phyloP scores from a whole-genome alignment of 805 yeast genomes.

The Saccharomycopsis capsularis region DNA sequence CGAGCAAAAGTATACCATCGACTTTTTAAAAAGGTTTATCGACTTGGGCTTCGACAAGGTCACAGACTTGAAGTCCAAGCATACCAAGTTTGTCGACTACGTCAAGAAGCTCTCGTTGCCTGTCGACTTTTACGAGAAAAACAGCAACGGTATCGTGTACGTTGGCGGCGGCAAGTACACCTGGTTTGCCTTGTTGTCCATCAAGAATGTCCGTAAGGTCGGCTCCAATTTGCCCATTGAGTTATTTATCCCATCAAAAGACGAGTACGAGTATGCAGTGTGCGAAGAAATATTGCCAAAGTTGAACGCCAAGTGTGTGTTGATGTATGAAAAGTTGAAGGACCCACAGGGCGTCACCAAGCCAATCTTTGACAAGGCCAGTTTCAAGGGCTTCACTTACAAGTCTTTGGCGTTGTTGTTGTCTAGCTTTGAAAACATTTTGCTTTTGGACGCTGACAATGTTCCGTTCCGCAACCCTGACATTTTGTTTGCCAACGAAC shows the following conservation, averaged over 20 bases:
- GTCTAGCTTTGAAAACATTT: conserved; percentile 65
- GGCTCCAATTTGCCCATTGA: conserved; percentile 75
- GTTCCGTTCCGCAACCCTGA: conserved; percentile 62
- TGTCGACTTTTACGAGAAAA: conserved; percentile 32
- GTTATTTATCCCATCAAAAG: conserved; percentile 64
- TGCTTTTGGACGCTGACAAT: conserved; percentile 71
- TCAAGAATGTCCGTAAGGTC: conserved; percentile 55
- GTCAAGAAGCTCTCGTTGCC: conserved; percentile 12
- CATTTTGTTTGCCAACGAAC: conserved; percentile 38
- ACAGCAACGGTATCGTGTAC: conserved; percentile 49
- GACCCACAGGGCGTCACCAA: conserved; percentile 39
- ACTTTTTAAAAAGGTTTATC: conserved; percentile 9
- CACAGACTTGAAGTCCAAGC: conserved; percentile 10
- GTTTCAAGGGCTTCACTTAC: conserved; percentile 58
- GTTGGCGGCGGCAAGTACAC: conserved; percentile 80
- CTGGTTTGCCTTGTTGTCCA: conserved; percentile 60
- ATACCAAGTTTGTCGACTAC: conserved; percentile 2
- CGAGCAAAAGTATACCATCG: conserved; percentile 8
- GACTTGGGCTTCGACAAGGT: background rate
- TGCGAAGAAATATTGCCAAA: conserved; percentile 59
- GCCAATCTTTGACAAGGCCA: conserved; percentile 43
- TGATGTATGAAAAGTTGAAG: conserved; percentile 50
- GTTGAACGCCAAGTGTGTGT: conserved; percentile 60
- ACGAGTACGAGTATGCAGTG: conserved; percentile 64
- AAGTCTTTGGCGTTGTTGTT: conserved; percentile 65